Evolutionary conservation across 306 rosid species (phyloP).

Genomic region (Casuarina cunninghamiana): DNA sequence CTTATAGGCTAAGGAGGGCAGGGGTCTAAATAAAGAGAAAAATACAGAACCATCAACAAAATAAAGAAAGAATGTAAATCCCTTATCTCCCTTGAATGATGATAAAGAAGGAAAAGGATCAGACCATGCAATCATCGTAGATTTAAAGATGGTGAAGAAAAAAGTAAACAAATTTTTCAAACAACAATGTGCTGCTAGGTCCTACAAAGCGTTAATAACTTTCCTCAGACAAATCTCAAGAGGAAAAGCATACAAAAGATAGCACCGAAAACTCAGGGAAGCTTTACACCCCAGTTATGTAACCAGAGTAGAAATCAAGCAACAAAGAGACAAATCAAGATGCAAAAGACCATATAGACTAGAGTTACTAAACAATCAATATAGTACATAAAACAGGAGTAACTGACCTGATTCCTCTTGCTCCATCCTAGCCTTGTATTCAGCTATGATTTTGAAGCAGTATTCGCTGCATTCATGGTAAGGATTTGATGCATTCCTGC

Average conservation of each 20-base stretch:
- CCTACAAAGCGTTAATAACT: not conserved
- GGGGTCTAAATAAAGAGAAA: not conserved
- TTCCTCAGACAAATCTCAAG: not conserved
- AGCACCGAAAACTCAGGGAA: not conserved
- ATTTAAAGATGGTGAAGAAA: not conserved
- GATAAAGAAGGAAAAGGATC: not conserved
- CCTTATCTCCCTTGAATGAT: not conserved
- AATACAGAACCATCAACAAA: not conserved
- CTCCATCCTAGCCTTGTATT: slow-evolving; percentile 51
- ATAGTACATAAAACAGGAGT: not conserved
- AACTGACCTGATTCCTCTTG: slow-evolving; percentile 47
- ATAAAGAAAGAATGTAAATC: not conserved
- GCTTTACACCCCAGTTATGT: not conserved
- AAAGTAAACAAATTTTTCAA: not conserved
- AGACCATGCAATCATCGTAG: not conserved
- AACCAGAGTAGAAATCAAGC: not conserved
- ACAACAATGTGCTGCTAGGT: not conserved
- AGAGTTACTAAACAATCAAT: not conserved
- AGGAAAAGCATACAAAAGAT: not conserved
- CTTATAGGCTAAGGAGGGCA: not conserved
- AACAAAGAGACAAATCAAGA: not conserved
- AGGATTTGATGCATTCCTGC: slow-evolving; percentile 84
- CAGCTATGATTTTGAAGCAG: slow-evolving; percentile 79
- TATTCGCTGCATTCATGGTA: slow-evolving; percentile 86
- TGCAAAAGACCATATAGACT: not conserved